Percentiles rank a stretch among this genome's conserved stretches.
These are phyloP conservation scores for Cladosporium cucumerinum DNA, from an alignment of 2,329 filamentous ascomycete genomes.

Conservation along the genomic window DNA sequence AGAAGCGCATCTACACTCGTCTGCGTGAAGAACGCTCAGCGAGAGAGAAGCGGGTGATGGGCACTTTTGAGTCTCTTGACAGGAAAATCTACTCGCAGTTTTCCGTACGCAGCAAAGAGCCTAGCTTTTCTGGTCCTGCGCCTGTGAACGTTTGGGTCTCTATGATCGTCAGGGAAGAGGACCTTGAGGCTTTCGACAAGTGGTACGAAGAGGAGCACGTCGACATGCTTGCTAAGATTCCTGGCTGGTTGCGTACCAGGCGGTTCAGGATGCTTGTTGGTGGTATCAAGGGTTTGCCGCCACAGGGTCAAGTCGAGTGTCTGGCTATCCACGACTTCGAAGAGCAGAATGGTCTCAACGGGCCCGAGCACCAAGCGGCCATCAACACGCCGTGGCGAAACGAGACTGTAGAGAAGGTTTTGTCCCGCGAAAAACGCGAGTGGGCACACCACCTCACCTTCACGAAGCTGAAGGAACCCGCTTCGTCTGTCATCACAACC, in stretches of 20 bases:
- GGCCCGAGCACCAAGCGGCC: constrained; percentile 59
- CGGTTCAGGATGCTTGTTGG: constrained; percentile 66
- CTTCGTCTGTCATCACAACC: constrained; percentile 63
- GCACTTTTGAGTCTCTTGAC: constrained; percentile 62
- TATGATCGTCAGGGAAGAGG: constrained; percentile 43
- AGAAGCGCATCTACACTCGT: constrained; percentile 65
- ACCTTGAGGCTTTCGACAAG: constrained; percentile 60
- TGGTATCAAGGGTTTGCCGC: constrained; percentile 45
- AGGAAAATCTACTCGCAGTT: constrained; percentile 69
- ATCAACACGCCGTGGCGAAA: constrained; percentile 60
- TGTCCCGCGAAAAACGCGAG: constrained; percentile 54
- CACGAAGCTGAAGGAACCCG: constrained; percentile 58
- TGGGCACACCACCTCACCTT: constrained; percentile 79
- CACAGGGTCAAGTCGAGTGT: constrained; percentile 53
- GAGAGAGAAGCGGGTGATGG: constrained; percentile 53
- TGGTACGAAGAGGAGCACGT: constrained; percentile 78
- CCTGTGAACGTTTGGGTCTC: constrained; percentile 27
- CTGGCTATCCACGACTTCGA: constrained; percentile 71
- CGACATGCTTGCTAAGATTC: constrained; percentile 66
- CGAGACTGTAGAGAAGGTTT: constrained; percentile 57
- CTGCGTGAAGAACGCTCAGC: constrained; percentile 56
- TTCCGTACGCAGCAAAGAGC: constrained; percentile 39
- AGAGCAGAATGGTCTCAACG: constrained; percentile 63
- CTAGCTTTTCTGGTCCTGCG: constrained; percentile 23
- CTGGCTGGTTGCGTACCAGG: constrained; percentile 74